Base-by-base conservation (phyloP, 2,329 filamentous ascomycete species). In the Ilyonectria destructans region DNA sequence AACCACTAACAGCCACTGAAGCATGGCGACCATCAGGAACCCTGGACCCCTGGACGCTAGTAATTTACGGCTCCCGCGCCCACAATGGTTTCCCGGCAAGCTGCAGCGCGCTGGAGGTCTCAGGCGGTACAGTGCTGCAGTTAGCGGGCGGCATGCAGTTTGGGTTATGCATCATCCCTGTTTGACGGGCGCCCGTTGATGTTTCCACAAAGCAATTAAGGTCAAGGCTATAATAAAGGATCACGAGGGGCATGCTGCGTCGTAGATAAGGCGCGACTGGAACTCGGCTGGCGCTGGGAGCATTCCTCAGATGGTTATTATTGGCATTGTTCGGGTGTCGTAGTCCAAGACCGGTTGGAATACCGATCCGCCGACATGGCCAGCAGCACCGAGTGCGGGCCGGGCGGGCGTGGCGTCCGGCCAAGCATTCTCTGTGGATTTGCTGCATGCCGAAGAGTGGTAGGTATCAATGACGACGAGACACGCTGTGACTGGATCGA, bases 1-100 rank as follows among this genome's bases (percentile, higher is more conserved):
- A 57, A 52, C 60, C 60, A 23, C 60, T n/a, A 26, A 35, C 33
- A 49, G 33, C 31, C 43, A 52, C 52, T 60, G 46, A 31, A 52
- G 35, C 46, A 43, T 35, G 58, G 15, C 40, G 40, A 43, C 40
- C 40, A 43, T 43, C 4, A 43, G 15, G 40, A 43, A 60, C 37
- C 58, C 26, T 26, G 40, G n/a, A 60, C 37, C 33, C 33, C 46
- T 60, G 48, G 45, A 10, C 43, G 12, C 23, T 43, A 10, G 15
- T n/a, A n/a, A n/a, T n/a, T n/a, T 40, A 17, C 15, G 5, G 35
- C 12, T 43, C 13, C 13, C 13, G 31, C 31, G 31, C 31, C 31
- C 31, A 33, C 31, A 33, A 5, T 5, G 31, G 31, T 33, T 6
- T 52, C 49, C 23, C 48, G 48, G 13, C 17, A 12, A 51, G 48